Evolutionary conservation across 2,329 filamentous ascomycete genomes (phyloP).

Genomic region (Stylonectria norvegica): DNA sequence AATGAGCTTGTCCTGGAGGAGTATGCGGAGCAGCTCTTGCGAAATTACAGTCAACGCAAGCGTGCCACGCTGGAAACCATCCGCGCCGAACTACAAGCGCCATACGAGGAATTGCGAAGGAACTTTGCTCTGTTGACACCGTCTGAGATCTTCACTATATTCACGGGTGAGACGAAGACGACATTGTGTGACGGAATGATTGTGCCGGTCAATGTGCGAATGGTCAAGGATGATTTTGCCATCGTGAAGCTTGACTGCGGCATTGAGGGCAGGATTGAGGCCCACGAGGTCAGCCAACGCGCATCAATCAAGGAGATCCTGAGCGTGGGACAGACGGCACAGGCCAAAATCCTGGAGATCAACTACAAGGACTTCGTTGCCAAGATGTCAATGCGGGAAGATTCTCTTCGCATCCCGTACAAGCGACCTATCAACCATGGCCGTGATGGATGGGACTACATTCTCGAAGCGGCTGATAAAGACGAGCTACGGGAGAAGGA

Average conservation of each 20-base stretch:
- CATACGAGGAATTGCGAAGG: slow-evolving; percentile 90
- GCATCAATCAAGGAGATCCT: slow-evolving; percentile 70
- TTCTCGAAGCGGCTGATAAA: slow-evolving; percentile 75
- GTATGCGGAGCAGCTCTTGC: slow-evolving; percentile 92
- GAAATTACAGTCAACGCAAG: slow-evolving; percentile 90
- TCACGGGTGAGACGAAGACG: slow-evolving; percentile 87
- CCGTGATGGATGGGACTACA: slow-evolving; percentile 81
- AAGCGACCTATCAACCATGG: slow-evolving; percentile 67
- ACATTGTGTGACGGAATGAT: slow-evolving; percentile 88
- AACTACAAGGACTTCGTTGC: slow-evolving; percentile 83
- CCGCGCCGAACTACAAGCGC: slow-evolving; percentile 83
- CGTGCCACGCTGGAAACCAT: slow-evolving; percentile 95
- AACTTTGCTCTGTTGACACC: slow-evolving; percentile 67
- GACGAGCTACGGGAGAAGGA: slow-evolving; percentile 85
- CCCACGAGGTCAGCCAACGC: slow-evolving; percentile 75
- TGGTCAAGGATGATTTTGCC: slow-evolving; percentile 88
- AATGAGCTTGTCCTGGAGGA: slow-evolving; percentile 95
- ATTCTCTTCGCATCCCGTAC: slow-evolving; percentile 70
- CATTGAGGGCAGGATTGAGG: slow-evolving; percentile 82
- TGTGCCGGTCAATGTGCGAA: slow-evolving; percentile 80
- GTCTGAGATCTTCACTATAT: slow-evolving; percentile 90
- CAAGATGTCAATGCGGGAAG: slow-evolving; percentile 80
- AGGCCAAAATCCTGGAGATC: slow-evolving; percentile 82
- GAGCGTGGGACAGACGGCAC: slow-evolving; percentile 75
- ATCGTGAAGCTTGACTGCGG: slow-evolving; percentile 93